Conservation (phyloP, 768 basidiomycete species). For the Mycena polygramma region DNA sequence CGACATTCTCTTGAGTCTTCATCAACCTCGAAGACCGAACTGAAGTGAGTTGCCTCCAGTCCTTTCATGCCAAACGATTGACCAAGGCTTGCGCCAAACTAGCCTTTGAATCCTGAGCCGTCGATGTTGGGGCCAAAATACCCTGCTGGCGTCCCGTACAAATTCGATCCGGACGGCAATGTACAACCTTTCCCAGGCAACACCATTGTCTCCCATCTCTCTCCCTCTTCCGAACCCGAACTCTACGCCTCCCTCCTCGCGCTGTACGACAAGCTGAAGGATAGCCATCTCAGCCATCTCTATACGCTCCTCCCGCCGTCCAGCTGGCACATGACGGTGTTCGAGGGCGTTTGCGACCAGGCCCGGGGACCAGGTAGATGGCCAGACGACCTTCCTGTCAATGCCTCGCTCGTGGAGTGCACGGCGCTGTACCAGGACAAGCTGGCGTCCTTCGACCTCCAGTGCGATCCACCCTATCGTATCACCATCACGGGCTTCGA, state of each 20-base stretch:
- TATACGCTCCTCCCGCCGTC: slow-evolving; percentile 6
- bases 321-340: slow-evolving; percentile 2
- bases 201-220: background rate
- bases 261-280: slow-evolving; percentile 3
- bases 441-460: slow-evolving; percentile 6
- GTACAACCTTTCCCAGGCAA: slow-evolving; percentile 1
- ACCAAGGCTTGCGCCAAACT: background rate
- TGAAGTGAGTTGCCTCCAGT: too few species aligned
- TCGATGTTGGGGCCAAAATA: background rate
- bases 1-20: too few species aligned
- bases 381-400: background rate
- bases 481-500: background rate
- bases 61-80: too few species aligned
- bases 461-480: slow-evolving; percentile 5
- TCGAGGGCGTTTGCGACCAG: background rate
- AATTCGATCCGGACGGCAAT: slow-evolving; percentile 1
- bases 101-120: background rate
- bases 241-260: background rate
- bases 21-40: too few species aligned
- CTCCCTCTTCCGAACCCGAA: background rate
- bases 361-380: background rate
- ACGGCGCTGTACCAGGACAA: background rate
- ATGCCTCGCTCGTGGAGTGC: background rate
- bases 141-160: background rate
- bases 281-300: slow-evolving; percentile 7